A percentile compares a stretch with the other conserved stretches of the same genome.
Conservation (phyloP, 345 rosid species). For the Sisymbrium altissimum region DNA sequence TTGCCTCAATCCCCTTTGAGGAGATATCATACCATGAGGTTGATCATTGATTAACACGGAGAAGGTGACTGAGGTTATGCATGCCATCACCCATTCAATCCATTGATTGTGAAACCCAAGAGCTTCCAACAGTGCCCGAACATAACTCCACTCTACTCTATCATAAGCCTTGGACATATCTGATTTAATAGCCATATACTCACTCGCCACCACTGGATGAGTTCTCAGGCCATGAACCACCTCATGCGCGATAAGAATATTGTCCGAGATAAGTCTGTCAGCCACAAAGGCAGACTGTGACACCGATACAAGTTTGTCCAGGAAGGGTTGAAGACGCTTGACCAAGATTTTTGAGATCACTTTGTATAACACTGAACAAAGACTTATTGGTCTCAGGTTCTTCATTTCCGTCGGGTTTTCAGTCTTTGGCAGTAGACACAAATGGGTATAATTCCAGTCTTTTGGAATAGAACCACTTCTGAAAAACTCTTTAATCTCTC, state of each 20-base stretch:
- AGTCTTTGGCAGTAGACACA: not conserved
- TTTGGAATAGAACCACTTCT: rapidly evolving
- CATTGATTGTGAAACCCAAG: too few species aligned
- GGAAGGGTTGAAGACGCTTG: not conserved
- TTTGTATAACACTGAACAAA: not conserved
- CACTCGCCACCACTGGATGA: not conserved
- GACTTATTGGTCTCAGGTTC: not conserved
- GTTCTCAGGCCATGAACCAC: not conserved
- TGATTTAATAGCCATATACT: too few species aligned
- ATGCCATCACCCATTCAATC: too few species aligned
- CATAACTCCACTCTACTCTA: too few species aligned
- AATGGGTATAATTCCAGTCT: not conserved
- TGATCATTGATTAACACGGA: too few species aligned
- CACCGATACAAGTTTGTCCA: rapidly evolving
- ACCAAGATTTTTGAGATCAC: not conserved
- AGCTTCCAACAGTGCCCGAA: too few species aligned
- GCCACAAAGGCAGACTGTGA: not conserved
- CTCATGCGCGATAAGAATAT: not conserved
- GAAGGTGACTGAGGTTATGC: too few species aligned
- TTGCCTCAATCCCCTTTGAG: too few species aligned
- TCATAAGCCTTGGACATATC: too few species aligned
- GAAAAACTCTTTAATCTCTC: not conserved
- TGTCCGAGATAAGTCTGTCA: not conserved
- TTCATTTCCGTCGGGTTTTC: rapidly evolving
- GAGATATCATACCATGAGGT: too few species aligned